phyloP scores from a whole-genome alignment of 306 rosid species.

The Mimosa bimucronata region DNA sequence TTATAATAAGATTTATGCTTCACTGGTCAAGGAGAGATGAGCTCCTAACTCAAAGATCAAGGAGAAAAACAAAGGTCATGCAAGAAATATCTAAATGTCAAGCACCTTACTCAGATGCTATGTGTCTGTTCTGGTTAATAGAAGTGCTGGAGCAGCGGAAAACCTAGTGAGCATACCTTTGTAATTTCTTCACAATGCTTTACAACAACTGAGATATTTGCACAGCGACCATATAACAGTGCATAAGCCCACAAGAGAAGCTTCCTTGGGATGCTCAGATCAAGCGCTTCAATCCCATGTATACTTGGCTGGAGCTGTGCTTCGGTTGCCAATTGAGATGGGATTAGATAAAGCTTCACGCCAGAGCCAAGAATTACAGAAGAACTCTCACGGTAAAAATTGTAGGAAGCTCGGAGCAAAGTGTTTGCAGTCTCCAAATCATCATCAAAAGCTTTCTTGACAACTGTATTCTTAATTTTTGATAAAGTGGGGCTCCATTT shows the following conservation, averaged over 20 bases:
- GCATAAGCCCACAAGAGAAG: constrained; percentile 95
- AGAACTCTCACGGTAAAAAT: constrained; percentile 91
- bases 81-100: constrained; percentile 3
- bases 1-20: constrained; percentile 11
- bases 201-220: constrained; percentile 79
- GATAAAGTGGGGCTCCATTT: constrained; percentile 67
- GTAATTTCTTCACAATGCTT: constrained; percentile 93
- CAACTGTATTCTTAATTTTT: constrained; percentile 50
- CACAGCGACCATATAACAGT: constrained; percentile 72
- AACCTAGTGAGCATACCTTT: constrained; percentile 65
- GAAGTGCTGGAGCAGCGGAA: constrained; percentile 29
- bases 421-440: constrained; percentile 72
- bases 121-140: constrained; percentile 31
- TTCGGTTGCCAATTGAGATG: constrained; percentile 58
- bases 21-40: constrained; percentile 19
- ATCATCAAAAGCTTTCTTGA: constrained; percentile 73
- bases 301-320: constrained; percentile 56
- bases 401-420: constrained; percentile 87
- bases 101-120: constrained; percentile 32
- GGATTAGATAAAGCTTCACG: constrained; percentile 68
- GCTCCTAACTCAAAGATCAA: constrained; percentile 24
- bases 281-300: constrained; percentile 79
- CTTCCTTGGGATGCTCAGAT: constrained; percentile 95
- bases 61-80: constrained; percentile 26
- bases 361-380: constrained; percentile 76